Evolutionary conservation across 345 rosid species (phyloP).

Genomic region (Gossypium sturtianum): DNA sequence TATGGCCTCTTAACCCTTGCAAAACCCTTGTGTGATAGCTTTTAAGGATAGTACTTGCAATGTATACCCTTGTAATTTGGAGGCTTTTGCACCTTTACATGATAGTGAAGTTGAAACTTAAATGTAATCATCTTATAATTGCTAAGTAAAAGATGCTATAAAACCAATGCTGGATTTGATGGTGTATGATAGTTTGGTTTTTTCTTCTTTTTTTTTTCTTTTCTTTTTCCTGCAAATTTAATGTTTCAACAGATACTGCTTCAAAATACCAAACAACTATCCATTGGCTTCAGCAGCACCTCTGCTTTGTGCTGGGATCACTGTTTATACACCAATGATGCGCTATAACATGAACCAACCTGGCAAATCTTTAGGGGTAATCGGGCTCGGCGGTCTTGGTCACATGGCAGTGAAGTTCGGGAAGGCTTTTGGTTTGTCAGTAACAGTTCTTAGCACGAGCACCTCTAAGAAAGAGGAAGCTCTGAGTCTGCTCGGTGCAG

Average conservation of each 20-base stretch:
- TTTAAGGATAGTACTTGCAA: neutral
- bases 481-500: conserved; percentile 57
- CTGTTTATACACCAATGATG: conserved; percentile 79
- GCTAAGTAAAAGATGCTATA: neutral
- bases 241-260: conserved; percentile 61
- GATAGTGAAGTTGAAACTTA: neutral
- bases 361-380: conserved; percentile 73
- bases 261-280: conserved; percentile 53
- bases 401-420: conserved; percentile 97
- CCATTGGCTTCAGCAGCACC: conserved; percentile 80
- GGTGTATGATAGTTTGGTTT: no score
- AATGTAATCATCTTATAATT: neutral
- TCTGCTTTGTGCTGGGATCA: conserved; percentile 85
- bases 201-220: neutral
- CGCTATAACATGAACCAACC: conserved; percentile 77
- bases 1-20: neutral
- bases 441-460: conserved; percentile 82
- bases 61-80: neutral
- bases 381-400: conserved; percentile 93
- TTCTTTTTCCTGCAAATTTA: neutral
- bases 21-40: neutral
- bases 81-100: neutral
- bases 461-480: conserved; percentile 78
- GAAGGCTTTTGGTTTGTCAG: conserved; percentile 78
- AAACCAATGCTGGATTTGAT: neutral